Base-by-base conservation (phyloP, 306 rosid species). In the Cucurbita maxima region DNA sequence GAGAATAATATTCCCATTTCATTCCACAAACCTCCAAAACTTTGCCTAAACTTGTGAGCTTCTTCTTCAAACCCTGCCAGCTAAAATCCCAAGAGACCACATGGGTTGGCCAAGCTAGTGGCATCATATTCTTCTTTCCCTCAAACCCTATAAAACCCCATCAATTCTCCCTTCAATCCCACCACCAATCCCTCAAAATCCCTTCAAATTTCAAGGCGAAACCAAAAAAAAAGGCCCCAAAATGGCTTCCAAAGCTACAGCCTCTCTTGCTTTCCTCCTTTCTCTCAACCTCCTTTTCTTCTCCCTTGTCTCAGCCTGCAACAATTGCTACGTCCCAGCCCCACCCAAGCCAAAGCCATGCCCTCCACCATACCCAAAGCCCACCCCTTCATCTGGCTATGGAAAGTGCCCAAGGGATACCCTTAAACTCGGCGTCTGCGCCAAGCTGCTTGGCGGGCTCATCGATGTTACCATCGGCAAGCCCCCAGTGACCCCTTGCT, bases 401-500 rank as follows among this genome's bases (percentile, higher is more conserved):
- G 48, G 22, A 37, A 61, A 61, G 16, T 92, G 97, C 84, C 94
- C 97, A 0, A 83, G 77, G 51, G 90, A 91, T 57, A 77, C 90
- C 38, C 87, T 88, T 2, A 87, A 88, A 64, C 77, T 88, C 0
- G 96, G 90, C 0, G 80, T 88, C 0, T 91, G 96, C 18, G 91
- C 88, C 38, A 69, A 83, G n/a, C 79, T 91, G 8, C 86, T 91
- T 7, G 89, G 95, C 6, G 71, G 71, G 1, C 69, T 91, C 76
- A 14, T 88, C 22, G 84, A 88, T 70, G 2, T 79, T 30, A 81
- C 80, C 13, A 8, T 91, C 8, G 91, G 92, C 16, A 55, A 44
- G 15, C 91, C 92, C 44, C 88, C 96, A 0, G 85, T 79, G 14
- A 10, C 75, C 3, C 93, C 91, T 2, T 91, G 96, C 74, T 91